phyloP scores from a whole-genome alignment of 805 yeast species.

The Candida ovalis region DNA sequence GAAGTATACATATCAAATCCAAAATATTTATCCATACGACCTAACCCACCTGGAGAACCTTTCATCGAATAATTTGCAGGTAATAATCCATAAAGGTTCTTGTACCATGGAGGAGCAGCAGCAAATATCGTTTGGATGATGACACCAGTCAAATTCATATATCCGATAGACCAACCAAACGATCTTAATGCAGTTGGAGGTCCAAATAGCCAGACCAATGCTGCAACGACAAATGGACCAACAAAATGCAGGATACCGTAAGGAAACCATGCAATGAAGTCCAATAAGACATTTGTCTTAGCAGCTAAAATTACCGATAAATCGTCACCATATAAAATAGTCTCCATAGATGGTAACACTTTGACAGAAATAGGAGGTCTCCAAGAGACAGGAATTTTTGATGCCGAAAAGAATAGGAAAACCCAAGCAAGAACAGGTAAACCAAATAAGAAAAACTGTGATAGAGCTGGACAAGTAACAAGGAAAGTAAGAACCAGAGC shows the following conservation, averaged over 20 bases:
- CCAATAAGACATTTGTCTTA: conserved; percentile 58
- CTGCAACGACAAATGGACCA: conserved; percentile 82
- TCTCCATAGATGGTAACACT: conserved; percentile 86
- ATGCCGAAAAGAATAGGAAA: conserved; percentile 72
- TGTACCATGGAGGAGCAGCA: conserved; percentile 97
- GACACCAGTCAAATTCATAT: conserved; percentile 85
- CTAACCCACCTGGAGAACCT: conserved; percentile 93
- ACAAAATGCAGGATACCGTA: conserved; percentile 87
- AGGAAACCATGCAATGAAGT: conserved; percentile 91
- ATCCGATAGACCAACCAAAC: conserved; percentile 89
- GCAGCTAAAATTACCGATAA: conserved; percentile 80
- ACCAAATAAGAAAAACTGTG: conserved; percentile 81
- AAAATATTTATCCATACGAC: conserved; percentile 72
- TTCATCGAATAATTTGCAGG: conserved; percentile 88
- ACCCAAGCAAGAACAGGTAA: conserved; percentile 86
- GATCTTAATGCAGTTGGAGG: conserved; percentile 84
- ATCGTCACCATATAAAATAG: conserved; percentile 88
- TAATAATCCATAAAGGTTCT: conserved; percentile 68
- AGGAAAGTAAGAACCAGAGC: conserved; percentile 43
- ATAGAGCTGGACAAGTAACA: conserved; percentile 64
- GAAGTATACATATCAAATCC: conserved; percentile 80
- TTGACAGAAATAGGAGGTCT: conserved; percentile 90
- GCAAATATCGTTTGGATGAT: conserved; percentile 76
- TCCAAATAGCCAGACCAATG: conserved; percentile 73
- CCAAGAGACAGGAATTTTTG: conserved; percentile 66